Base-by-base conservation (phyloP, 1,139 yeast genomes). In the Yamadazyma diddensiae region DNA sequence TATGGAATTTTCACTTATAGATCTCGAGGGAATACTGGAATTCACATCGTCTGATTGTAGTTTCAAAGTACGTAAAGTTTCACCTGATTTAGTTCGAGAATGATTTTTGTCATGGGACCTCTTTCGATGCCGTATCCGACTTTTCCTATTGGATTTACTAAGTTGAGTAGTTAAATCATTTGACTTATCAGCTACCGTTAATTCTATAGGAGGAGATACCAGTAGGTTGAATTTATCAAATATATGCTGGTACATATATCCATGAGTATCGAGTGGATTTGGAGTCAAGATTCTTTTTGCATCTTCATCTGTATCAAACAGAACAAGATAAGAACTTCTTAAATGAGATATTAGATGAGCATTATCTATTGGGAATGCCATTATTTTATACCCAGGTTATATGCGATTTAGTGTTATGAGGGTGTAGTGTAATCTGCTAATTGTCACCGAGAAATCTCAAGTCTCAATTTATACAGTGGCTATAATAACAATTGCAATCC, bases 301-400 rank as follows among this genome's bases (percentile, higher is more conserved):
- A 24, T 51, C 52, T 13, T 52, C 59, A 28, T 56, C 58, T 17
- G 55, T 51, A 29, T 55, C 62, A 15, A 50, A 53, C 28, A 47
- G 41, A 2, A 58, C 50, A 6, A 58, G 44, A 37, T 59, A 62
- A 6, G 62, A 48, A 10, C 59, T 52, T 29, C 71, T 45, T 24
- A 65, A 46, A 35, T 62, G 64, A 3, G 56, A 51, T 28, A 65
- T 43, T 31, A 64, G 36, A 24, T 55, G 59, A 16, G 53, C 41
- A 13, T 55, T 52, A 17, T 62, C 65, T 22, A 59, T 45, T 2
- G 70, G 66, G 35, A 65, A 63, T 15, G 70, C 60, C 71, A 65
- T 65, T 2, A 14, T 14, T 14, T 18, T 18, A 18, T 18, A 18
- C 9, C 20, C 8, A 18, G 20, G 6, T 18, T 18, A 18, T 7